phyloP scores from a whole-genome alignment of 306 rosid species.

The Vachellia collinsii region DNA sequence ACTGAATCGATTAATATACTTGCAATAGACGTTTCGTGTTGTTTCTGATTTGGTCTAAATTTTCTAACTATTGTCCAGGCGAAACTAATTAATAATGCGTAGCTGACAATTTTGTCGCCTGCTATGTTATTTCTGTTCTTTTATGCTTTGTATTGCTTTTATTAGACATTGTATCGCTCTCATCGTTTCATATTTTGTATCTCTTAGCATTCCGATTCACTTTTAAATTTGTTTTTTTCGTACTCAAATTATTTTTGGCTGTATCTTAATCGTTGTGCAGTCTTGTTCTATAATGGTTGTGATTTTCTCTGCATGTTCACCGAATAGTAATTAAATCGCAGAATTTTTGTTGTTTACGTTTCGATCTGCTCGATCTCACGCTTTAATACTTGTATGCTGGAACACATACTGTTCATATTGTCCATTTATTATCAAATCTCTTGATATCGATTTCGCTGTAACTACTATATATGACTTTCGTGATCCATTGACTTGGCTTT shows the following conservation, averaged over 20 bases:
- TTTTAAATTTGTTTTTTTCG: not conserved
- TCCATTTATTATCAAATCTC: not conserved
- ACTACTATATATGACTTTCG: not conserved
- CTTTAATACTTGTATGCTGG: not conserved
- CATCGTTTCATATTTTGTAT: not conserved
- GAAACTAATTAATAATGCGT: not conserved
- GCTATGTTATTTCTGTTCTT: not conserved
- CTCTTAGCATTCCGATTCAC: not conserved
- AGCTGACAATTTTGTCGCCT: not conserved
- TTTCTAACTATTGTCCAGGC: not conserved
- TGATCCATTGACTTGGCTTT: not conserved
- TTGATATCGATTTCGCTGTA: not conserved
- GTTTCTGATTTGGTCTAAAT: not conserved
- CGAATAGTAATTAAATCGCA: not conserved
- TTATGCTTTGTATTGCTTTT: not conserved
- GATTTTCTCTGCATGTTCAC: not conserved
- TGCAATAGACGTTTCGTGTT: not conserved
- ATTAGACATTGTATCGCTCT: not conserved
- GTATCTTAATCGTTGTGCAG: not conserved
- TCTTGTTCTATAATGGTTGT: not conserved
- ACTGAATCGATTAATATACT: not conserved
- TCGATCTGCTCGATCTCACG: not conserved
- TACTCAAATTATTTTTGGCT: not conserved
- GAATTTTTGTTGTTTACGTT: not conserved
- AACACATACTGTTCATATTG: not conserved